phyloP scores from a whole-genome alignment of 2,329 filamentous ascomycete species.

The Fonsecaea pedrosoi region DNA sequence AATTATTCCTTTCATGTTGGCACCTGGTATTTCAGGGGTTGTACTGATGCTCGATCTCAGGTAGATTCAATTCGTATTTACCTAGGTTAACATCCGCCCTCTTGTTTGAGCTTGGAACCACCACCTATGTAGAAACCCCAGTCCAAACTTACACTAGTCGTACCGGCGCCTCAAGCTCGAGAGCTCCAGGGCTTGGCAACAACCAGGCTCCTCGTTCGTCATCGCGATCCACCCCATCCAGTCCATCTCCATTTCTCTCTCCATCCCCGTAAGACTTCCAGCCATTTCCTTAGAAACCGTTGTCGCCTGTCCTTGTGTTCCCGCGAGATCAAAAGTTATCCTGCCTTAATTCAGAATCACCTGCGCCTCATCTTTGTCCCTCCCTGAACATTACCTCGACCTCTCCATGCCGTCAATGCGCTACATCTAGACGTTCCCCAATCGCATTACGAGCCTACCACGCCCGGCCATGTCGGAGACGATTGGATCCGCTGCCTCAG shows the following conservation, averaged over 20 bases:
- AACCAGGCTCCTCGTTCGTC: constrained; percentile 27
- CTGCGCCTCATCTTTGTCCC: background rate
- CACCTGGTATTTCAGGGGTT: constrained; percentile 16
- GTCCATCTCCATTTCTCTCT: constrained; percentile 17
- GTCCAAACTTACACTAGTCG: too few relatives aligned
- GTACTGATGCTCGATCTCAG: background rate
- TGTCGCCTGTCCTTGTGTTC: constrained; percentile 11
- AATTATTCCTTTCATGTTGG: constrained; percentile 4
- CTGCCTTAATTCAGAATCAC: background rate
- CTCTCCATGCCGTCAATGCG: constrained; percentile 18
- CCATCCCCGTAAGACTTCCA: constrained; percentile 22
- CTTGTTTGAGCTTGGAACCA: constrained; percentile 4
- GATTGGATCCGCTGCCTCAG: constrained; percentile 38
- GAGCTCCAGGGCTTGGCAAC: constrained; percentile 23
- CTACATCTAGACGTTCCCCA: constrained; percentile 16
- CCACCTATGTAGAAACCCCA: background rate
- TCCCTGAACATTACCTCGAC: background rate
- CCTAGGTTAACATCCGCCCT: too few relatives aligned
- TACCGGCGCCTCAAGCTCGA: constrained; percentile 7
- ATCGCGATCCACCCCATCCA: constrained; percentile 22
- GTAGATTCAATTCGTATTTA: too few relatives aligned
- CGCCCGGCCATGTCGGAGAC: constrained; percentile 36
- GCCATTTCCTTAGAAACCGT: constrained; percentile 25
- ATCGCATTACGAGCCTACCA: constrained; percentile 9
- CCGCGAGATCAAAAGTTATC: background rate